Percentiles rank a stretch among this genome's conserved stretches.
phyloP scores from a whole-genome alignment of 306 rosid species.

The Potentilla sterilis region DNA sequence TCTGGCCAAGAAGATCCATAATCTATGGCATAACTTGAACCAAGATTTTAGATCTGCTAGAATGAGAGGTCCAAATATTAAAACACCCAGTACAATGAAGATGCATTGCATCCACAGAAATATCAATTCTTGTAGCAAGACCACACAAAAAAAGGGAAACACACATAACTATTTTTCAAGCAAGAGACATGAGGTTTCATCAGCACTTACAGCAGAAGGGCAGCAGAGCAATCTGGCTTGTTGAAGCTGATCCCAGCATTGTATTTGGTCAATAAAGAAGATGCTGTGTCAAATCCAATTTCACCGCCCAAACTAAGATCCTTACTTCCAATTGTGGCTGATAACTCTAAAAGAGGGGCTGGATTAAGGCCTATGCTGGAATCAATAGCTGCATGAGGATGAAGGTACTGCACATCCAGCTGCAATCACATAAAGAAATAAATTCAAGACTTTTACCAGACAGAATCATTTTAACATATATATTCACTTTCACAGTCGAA shows the following conservation, averaged over 20 bases:
- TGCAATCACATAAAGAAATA: constrained; percentile 32
- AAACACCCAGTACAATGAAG: background rate
- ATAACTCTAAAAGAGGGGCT: constrained; percentile 71
- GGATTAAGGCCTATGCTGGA: constrained; percentile 91
- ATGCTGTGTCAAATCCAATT: constrained; percentile 83
- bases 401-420: constrained; percentile 83
- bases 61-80: background rate
- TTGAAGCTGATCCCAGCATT: constrained; percentile 80
- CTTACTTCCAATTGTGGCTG: constrained; percentile 78
- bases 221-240: constrained; percentile 71
- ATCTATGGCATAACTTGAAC: constrained; percentile 10
- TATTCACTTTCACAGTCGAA: background rate
- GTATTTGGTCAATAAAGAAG: constrained; percentile 83
- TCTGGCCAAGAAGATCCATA: background rate
- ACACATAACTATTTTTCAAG: background rate
- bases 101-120: background rate
- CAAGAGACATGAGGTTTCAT: constrained; percentile 14
- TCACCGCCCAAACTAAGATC: constrained; percentile 84
- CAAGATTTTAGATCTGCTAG: background rate
- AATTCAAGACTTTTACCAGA: constrained; percentile 16
- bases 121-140: background rate
- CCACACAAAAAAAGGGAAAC: constrained; percentile 7
- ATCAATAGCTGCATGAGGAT: constrained; percentile 83
- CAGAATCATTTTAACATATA: background rate
- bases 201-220: constrained; percentile 67